Evolutionary conservation across 2,329 filamentous ascomycete genomes (phyloP), one percentile per base, ranked within the genome.

Genomic region (Cyanodermella asteris): DNA sequence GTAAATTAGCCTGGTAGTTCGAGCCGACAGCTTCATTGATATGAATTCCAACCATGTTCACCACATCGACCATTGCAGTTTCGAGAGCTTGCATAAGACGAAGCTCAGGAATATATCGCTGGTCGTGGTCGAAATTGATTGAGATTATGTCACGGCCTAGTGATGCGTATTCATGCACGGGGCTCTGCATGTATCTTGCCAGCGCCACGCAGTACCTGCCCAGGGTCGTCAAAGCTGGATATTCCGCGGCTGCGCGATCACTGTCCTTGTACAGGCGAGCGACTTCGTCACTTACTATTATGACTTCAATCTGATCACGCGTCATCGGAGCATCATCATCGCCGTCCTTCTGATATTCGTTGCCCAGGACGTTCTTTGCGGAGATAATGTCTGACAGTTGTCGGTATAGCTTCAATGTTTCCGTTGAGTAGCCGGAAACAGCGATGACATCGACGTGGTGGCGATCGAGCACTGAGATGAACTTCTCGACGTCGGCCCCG

Each of bases 11-110:
- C 6, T 76, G 74, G 40, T 87, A 80, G 2, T 68, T 44, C 45
- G 93, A 78, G 20, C 60, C 61, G 28, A 91, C 71, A 9, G 82
- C 81, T 36, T 93, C 82, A 39, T 93, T 91, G 42, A 97, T 74
- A 39, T 94, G 78, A 18, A 97, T 78, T 42, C 87, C 87, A 22
- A 82, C 81, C 21, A 97, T 67, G 45, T 97, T 97, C 37, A 97
- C 87, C 63, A 91, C 91, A 44, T 97, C 87, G 7, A 97, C 84
- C 68, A 97, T 77, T 22, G 84, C 80, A n/a, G 77, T 90, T 41
- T 97, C 87, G 10, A 97, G 61, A 31, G 80, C 69, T 44, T 77
- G 81, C 33, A 72, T 55, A 19, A 97, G 60, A 52, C 91, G 82
- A 18, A 94, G 84, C 31, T 81, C 67, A 0, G 82, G 74, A 9